Percentiles rank a stretch among this genome's conserved stretches.
These are phyloP conservation scores for Talaromyces nanjingensis DNA, from an alignment of 495 filamentous ascomycete genomes.

Conservation along the genomic window DNA sequence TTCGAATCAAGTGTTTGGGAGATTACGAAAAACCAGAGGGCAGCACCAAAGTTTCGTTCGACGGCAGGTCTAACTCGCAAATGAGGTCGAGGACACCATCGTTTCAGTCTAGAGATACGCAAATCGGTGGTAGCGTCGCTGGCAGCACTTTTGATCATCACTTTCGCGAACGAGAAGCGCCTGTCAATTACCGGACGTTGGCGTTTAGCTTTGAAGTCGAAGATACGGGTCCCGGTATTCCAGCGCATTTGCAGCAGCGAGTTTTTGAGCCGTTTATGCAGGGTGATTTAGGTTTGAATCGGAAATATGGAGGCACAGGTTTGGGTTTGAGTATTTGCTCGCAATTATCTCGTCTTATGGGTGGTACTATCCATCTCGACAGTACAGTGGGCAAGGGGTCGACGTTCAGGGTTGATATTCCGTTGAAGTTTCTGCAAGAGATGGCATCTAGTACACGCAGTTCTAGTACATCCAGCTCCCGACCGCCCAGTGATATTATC, in stretches of 20 bases:
- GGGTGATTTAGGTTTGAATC: conserved; percentile 79
- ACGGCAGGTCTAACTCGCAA: conserved; percentile 8
- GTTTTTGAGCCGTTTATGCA: conserved; percentile 96
- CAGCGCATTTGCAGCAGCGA: conserved; percentile 61
- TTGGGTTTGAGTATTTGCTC: conserved; percentile 83
- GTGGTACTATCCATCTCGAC: conserved; percentile 62
- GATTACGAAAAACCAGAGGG: conserved; percentile 29
- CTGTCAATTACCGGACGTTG: conserved; percentile 44
- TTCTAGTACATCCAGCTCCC: conserved; percentile 19
- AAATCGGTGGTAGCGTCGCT: background rate
- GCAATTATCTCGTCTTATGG: conserved; percentile 79
- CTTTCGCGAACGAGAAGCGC: conserved; percentile 4
- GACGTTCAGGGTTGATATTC: conserved; percentile 77
- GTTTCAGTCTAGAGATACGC: conserved; percentile 2
- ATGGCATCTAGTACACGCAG: conserved; percentile 42
- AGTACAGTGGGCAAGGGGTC: conserved; percentile 71
- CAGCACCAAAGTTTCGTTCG: conserved; percentile 12
- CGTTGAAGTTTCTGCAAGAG: conserved; percentile 69
- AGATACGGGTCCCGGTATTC: conserved; percentile 89
- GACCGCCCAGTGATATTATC: conserved; percentile 20
- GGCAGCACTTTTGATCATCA: conserved; percentile 6
- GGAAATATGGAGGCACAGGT: conserved; percentile 89
- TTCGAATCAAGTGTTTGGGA: conserved; percentile 61
- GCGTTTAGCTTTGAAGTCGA: conserved; percentile 82
- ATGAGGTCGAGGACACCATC: conserved; percentile 12